Percentiles rank a stretch among this genome's conserved stretches.
Evolutionary conservation across 2,329 filamentous ascomycete species (phyloP).

Genomic region (Botrytis sinoallii): DNA sequence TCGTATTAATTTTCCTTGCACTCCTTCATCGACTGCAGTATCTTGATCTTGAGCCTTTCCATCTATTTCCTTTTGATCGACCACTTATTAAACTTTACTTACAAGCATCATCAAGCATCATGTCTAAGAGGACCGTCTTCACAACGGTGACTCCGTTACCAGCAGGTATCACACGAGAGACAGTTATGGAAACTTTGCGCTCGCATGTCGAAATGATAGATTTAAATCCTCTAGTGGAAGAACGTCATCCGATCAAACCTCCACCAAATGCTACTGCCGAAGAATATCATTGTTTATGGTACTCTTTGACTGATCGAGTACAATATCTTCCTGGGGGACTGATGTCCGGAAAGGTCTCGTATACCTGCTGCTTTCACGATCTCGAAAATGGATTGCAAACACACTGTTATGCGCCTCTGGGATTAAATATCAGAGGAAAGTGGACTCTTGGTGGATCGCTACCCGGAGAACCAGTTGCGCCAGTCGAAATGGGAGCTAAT

Average conservation of each 20-base stretch:
- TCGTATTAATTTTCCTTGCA: neutral
- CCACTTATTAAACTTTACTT: neutral
- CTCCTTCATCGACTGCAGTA: neutral
- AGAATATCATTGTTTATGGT: slow-evolving; percentile 73
- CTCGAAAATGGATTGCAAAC: slow-evolving; percentile 71
- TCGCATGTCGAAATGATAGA: slow-evolving; percentile 82
- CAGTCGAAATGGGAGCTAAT: slow-evolving; percentile 63
- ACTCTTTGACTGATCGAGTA: slow-evolving; percentile 73
- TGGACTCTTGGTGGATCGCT: slow-evolving; percentile 73
- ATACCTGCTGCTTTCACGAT: slow-evolving; percentile 79
- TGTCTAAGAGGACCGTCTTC: slow-evolving; percentile 53
- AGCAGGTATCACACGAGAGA: slow-evolving; percentile 60
- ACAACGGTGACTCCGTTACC: slow-evolving; percentile 79
- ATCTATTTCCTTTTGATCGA: neutral
- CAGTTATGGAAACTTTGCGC: slow-evolving; percentile 73
- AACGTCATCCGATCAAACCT: slow-evolving; percentile 64
- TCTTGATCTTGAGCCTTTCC: neutral
- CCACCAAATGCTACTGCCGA: slow-evolving; percentile 65
- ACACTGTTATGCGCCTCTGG: slow-evolving; percentile 78
- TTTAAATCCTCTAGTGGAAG: slow-evolving; percentile 57
- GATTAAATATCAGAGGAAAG: slow-evolving; percentile 73
- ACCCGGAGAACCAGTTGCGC: slow-evolving; percentile 65
- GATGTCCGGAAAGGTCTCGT: slow-evolving; percentile 65
- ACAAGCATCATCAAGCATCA: slow-evolving; percentile 9
- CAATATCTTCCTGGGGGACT: slow-evolving; percentile 67